Conservation (phyloP, 1,284 basidiomycete species). For the Gymnopus androsaceus region DNA sequence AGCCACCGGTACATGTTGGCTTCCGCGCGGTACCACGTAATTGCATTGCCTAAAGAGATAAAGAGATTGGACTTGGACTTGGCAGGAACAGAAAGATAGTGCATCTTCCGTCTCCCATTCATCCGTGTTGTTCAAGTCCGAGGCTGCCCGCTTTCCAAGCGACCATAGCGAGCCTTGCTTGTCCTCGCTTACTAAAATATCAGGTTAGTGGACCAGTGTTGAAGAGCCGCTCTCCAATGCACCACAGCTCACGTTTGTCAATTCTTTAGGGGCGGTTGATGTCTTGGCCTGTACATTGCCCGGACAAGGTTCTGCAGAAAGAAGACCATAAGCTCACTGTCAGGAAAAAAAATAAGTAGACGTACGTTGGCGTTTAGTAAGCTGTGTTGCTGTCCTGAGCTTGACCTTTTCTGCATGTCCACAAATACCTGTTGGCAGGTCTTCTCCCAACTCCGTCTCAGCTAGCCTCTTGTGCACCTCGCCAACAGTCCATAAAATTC, state of each 20-base stretch:
- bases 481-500: slow-evolving; percentile 4
- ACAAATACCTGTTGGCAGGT: neutral
- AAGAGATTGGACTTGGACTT: neutral
- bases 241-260: neutral
- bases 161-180: neutral
- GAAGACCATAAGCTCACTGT: neutral
- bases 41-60: slow-evolving; percentile 26
- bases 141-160: neutral
- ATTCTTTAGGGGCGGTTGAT: neutral
- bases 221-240: neutral
- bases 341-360: neutral
- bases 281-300: neutral
- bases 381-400: neutral
- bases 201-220: neutral
- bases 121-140: neutral
- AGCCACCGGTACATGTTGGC: slow-evolving; percentile 30
- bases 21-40: slow-evolving; percentile 31
- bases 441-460: neutral
- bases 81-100: neutral
- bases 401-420: neutral
- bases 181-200: neutral
- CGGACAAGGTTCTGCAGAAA: neutral
- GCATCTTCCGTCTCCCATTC: neutral
- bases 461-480: neutral
- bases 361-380: neutral